Evolutionary conservation across 768 basidiomycete genomes (phyloP), one percentile per base, ranked within the genome.

Genomic region (Dioszegia hungarica): DNA sequence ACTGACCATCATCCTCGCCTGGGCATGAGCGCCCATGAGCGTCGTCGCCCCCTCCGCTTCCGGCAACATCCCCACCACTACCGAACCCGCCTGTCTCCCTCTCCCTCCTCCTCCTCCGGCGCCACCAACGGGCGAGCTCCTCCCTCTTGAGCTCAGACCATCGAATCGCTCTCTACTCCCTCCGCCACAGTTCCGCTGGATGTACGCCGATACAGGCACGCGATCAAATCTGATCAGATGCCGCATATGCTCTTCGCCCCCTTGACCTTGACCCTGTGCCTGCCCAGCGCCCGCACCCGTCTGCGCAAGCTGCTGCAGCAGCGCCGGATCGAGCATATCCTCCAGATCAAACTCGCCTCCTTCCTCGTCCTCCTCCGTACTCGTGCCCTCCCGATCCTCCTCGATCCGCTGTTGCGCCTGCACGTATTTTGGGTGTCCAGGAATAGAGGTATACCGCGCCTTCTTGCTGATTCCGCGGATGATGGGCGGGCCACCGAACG

Each of bases 361-460:
- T 20, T 65, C 67, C 4, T 61, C 64, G 41, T 65, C 63, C 19
- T 59, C 43, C 11, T 61, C 57, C 1, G 65, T 64, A 17, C 45
- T 56, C 25, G 63, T 66, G 14, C 62, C 31, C 29, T 67, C 67
- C 17, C 56, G 45, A 4, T 50, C 38, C 31, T 65, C 66, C 8
- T 38, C 38, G n/a, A 25, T 41, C 25, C 5, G 66, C 14, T 57
- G 48, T 20, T 59, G 59, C 33, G 70, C 70, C 17, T 59, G 60
- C 25, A 67, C 34, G 45, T 54, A 73, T 19, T 68, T 60, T 14
- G 71, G 71, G 57, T 73, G 71, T 25, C 71, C 71, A 22, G 71
- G 71, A 27, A 73, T 73, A 34, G 68, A 70, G 5, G 71, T 67
- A 51, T 73, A 73, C 52, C 68, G 45, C 12, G 64, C 64, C 37